Conservation (phyloP, 805 yeast species). For the Lipomyces starkeyi region DNA sequence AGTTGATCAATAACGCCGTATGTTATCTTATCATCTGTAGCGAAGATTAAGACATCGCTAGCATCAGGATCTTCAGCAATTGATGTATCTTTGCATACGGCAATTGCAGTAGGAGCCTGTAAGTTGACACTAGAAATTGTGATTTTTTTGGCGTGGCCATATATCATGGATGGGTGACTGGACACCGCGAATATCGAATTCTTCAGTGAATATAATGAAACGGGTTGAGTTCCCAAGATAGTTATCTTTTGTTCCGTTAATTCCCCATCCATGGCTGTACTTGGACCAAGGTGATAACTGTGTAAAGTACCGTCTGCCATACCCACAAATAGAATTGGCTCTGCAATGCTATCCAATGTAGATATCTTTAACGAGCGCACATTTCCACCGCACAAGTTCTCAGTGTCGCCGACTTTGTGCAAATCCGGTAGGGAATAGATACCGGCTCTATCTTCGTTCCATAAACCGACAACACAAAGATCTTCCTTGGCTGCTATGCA, state of each 20-base stretch:
- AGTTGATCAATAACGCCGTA: slow-evolving; percentile 34
- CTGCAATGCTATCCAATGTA: slow-evolving; percentile 18
- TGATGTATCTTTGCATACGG: slow-evolving; percentile 14
- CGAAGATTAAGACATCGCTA: slow-evolving; percentile 24
- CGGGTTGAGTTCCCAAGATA: slow-evolving; percentile 34
- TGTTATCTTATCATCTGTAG: slow-evolving; percentile 24
- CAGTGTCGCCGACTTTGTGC: slow-evolving; percentile 12
- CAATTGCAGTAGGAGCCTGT: slow-evolving; percentile 30
- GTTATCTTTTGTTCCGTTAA: slow-evolving; percentile 26
- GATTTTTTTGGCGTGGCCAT: slow-evolving; percentile 27
- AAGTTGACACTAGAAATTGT: slow-evolving; percentile 31
- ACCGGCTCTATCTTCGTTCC: slow-evolving; percentile 21
- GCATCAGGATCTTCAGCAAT: slow-evolving; percentile 13
- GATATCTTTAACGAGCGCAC: slow-evolving; percentile 30
- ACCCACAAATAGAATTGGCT: slow-evolving; percentile 29
- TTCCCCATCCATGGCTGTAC: slow-evolving; percentile 20
- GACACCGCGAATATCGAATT: slow-evolving; percentile 33
- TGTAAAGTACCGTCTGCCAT: slow-evolving; percentile 37
- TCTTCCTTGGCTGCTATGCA: slow-evolving; percentile 24
- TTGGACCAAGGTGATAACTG: slow-evolving; percentile 16
- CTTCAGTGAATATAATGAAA: slow-evolving; percentile 19
- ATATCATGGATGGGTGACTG: slow-evolving; percentile 34
- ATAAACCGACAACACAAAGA: slow-evolving; percentile 26
- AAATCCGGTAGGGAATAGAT: slow-evolving; percentile 18
- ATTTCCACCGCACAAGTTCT: slow-evolving; percentile 22